phyloP scores from a whole-genome alignment of 2,329 filamentous ascomycete genomes.

The Neoscytalidium dimidiatum region DNA sequence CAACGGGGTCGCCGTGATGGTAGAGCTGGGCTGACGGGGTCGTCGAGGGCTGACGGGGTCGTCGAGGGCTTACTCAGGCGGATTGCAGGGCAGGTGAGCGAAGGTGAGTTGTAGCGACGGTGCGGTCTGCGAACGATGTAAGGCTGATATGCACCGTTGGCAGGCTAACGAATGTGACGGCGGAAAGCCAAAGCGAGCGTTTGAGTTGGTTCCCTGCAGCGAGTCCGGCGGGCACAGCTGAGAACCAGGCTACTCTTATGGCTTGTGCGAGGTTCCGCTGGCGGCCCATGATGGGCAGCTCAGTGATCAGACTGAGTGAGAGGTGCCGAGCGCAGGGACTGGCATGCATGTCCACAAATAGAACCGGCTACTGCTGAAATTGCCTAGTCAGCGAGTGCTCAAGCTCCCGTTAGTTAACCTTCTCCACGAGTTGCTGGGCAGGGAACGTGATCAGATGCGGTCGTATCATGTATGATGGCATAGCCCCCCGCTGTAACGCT shows the following conservation, averaged over 20 bases:
- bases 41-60: not conserved
- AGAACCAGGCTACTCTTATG: conserved; percentile 33
- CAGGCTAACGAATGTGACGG: conserved; percentile 31
- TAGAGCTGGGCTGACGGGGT: not conserved
- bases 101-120: conserved; percentile 1
- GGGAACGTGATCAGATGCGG: conserved; percentile 28
- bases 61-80: conserved; percentile 12
- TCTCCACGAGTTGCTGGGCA: conserved; percentile 23
- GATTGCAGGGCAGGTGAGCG: conserved; percentile 5
- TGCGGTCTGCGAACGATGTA: conserved; percentile 14
- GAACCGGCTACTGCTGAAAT: conserved; percentile 19
- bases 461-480: conserved; percentile 33
- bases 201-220: conserved; percentile 28
- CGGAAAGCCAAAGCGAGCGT: conserved; percentile 34
- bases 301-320: conserved; percentile 16
- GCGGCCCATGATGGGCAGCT: conserved; percentile 15
- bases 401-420: conserved; percentile 25
- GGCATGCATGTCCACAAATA: conserved; percentile 21
- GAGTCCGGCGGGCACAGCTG: conserved; percentile 32
- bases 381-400: conserved; percentile 44
- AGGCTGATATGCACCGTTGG: conserved; percentile 20
- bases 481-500: conserved; percentile 41
- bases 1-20: conserved; percentile 16
- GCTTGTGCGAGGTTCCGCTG: conserved; percentile 21
- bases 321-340: conserved; percentile 20